Percentiles rank a stretch among this genome's conserved stretches.
phyloP scores from a whole-genome alignment of 495 filamentous ascomycete species.

The Apodospora peruviana region DNA sequence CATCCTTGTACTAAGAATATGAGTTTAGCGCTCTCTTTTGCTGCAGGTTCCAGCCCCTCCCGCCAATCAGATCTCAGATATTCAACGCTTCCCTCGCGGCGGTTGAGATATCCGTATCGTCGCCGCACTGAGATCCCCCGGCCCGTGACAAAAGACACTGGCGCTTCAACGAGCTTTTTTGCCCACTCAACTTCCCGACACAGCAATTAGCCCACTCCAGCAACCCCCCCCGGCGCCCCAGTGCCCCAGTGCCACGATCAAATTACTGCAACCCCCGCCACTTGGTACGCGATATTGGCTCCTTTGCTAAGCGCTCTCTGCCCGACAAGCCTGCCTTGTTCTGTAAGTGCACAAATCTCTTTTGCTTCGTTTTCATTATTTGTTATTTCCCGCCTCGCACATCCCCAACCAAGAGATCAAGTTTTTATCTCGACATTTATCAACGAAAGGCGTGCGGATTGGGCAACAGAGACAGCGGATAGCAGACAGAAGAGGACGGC shows the following conservation, averaged over 20 bases:
- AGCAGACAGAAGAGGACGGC: too few species aligned
- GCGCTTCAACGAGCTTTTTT: conserved; percentile 11
- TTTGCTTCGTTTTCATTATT: conserved; percentile 1
- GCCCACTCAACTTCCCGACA: conserved; percentile 4
- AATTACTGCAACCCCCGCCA: neutral
- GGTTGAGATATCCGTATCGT: conserved; percentile 26
- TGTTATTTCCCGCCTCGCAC: conserved; percentile 4
- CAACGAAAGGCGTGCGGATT: too few species aligned
- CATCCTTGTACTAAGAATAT: conserved; percentile 29
- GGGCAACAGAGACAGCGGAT: too few species aligned
- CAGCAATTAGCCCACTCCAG: conserved; percentile 14
- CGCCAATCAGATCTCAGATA: conserved; percentile 21
- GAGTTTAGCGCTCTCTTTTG: conserved; percentile 29
- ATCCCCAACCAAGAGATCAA: too few species aligned
- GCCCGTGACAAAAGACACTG: neutral
- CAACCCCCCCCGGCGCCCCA: neutral
- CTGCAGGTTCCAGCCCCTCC: conserved; percentile 17
- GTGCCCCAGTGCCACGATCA: neutral
- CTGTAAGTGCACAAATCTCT: conserved; percentile 10
- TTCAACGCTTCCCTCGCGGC: conserved; percentile 8
- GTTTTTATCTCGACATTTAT: too few species aligned
- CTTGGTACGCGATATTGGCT: conserved; percentile 2
- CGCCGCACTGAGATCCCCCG: conserved; percentile 21
- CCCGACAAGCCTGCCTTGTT: conserved; percentile 3
- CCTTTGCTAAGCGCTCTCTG: conserved; percentile 9